These are phyloP conservation scores for Triangularia setosa DNA, from an alignment of 2,329 filamentous ascomycete species.

Conservation along the genomic window DNA sequence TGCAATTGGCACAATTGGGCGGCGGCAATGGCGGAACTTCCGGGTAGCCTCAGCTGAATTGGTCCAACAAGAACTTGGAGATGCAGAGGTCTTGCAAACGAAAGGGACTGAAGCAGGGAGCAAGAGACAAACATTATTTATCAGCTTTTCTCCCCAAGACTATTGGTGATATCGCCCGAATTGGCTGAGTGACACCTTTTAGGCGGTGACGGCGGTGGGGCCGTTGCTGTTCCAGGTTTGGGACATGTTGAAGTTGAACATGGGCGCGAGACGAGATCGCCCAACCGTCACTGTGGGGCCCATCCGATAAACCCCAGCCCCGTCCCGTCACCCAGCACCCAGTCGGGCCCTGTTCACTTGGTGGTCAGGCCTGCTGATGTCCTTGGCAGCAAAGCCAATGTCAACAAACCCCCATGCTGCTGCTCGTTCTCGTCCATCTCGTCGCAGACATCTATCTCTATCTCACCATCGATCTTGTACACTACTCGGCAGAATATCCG, in stretches of 20 bases:
- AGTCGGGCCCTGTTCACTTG: constrained; percentile 8
- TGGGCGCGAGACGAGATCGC: constrained; percentile 11
- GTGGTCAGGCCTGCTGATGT: constrained; percentile 4
- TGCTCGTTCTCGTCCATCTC: constrained; percentile 4
- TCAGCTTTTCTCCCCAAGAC: background rate
- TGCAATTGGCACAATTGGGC: constrained; percentile 5
- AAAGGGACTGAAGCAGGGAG: background rate
- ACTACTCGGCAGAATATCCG: background rate
- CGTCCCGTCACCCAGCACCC: constrained; percentile 10
- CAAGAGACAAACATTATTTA: background rate
- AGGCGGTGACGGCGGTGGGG: background rate
- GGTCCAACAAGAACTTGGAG: constrained; percentile 1
- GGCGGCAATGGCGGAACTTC: background rate
- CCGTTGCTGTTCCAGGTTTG: constrained; percentile 7
- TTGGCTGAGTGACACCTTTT: constrained; percentile 9
- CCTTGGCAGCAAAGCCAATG: constrained; percentile 24
- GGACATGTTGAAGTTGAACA: constrained; percentile 11
- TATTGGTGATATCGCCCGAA: constrained; percentile 6
- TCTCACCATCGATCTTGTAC: constrained; percentile 1
- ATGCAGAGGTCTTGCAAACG: background rate
- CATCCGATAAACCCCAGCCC: constrained; percentile 1
- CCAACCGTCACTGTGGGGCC: constrained; percentile 2
- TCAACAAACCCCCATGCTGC: constrained; percentile 22
- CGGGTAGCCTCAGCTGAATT: background rate
- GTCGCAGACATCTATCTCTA: background rate